Evolutionary conservation across 2,329 filamentous ascomycete species (phyloP).

Genomic region (Conoideocrella luteorostrata): DNA sequence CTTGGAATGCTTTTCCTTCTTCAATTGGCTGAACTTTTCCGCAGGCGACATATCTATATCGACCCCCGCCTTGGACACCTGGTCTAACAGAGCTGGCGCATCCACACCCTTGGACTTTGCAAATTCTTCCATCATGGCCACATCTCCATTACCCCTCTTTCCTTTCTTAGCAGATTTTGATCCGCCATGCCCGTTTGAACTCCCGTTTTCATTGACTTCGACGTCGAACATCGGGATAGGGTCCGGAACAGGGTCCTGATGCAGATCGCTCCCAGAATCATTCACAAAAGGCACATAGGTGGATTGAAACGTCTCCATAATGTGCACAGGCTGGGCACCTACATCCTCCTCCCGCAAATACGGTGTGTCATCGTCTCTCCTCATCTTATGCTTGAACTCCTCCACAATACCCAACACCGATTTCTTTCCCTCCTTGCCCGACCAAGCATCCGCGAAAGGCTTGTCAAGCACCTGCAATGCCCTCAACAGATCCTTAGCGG

Average conservation of each 20-base stretch:
- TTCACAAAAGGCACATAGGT: too few species aligned
- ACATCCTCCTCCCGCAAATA: background rate
- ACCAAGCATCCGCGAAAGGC: constrained; percentile 3
- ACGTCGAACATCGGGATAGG: too few species aligned
- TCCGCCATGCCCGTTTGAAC: too few species aligned
- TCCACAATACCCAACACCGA: constrained; percentile 10
- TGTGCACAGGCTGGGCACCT: too few species aligned
- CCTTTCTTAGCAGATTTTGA: too few species aligned
- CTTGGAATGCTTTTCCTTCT: background rate
- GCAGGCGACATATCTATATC: background rate
- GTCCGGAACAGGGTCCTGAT: too few species aligned
- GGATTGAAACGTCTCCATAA: too few species aligned
- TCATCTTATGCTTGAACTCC: constrained; percentile 8
- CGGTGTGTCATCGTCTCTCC: background rate
- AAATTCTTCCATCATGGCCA: too few species aligned
- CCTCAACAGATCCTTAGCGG: constrained; percentile 2
- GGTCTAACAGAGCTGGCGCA: background rate
- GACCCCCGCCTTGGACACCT: background rate
- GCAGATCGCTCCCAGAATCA: too few species aligned
- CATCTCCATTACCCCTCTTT: too few species aligned
- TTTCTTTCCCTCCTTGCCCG: background rate
- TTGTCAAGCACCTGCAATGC: constrained; percentile 7
- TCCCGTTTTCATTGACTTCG: too few species aligned
- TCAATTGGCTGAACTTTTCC: background rate
- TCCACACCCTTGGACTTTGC: background rate